Conservation (phyloP, 2,329 filamentous ascomycete species). For the Hypoxylon sp. region DNA sequence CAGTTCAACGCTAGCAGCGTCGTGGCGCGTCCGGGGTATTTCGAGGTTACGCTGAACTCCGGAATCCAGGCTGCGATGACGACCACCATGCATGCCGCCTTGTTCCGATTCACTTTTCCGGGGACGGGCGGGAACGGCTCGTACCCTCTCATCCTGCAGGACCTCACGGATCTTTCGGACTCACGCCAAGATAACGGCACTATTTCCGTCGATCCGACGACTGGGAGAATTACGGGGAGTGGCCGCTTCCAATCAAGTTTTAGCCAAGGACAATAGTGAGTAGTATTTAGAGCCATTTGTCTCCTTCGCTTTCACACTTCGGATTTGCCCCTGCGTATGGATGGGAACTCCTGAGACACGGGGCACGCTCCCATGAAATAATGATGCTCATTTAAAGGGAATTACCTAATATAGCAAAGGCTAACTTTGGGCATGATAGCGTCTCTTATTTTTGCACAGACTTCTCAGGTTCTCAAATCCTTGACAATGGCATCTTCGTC, state of each 20-base stretch:
- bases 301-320: neutral
- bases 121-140: conserved; percentile 54
- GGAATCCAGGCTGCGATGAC: conserved; percentile 76
- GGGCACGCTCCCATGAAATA: too few species aligned
- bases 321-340: neutral
- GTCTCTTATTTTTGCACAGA: conserved; percentile 75
- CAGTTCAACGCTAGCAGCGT: conserved; percentile 65
- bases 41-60: conserved; percentile 70
- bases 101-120: conserved; percentile 76
- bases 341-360: neutral
- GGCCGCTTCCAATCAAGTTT: conserved; percentile 75
- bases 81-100: conserved; percentile 71
- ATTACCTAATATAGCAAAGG: too few species aligned
- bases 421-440: conserved; percentile 23
- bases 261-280: conserved; percentile 68
- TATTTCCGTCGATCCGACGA: conserved; percentile 66
- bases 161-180: conserved; percentile 73
- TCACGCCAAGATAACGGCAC: conserved; percentile 70
- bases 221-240: conserved; percentile 73
- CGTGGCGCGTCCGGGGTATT: conserved; percentile 73
- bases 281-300: neutral
- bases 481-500: conserved; percentile 72
- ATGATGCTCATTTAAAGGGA: too few species aligned
- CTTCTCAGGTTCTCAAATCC: conserved; percentile 69
- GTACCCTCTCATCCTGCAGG: conserved; percentile 74